Evolutionary conservation across 768 basidiomycete species (phyloP).

Genomic region (Mrakia blollopis): DNA sequence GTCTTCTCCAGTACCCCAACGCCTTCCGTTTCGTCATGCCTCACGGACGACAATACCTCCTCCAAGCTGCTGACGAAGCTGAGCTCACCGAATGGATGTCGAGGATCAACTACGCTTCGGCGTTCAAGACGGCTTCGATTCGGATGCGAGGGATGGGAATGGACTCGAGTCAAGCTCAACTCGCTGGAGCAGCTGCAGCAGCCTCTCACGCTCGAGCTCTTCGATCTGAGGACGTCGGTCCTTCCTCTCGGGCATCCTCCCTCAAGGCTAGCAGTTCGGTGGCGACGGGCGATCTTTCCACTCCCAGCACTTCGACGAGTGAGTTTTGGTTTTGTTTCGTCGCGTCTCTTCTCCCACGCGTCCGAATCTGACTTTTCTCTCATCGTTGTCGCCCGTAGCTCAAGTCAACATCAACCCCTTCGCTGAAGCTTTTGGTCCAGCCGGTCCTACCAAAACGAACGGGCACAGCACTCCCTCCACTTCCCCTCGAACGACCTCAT

Average conservation of each 20-base stretch:
- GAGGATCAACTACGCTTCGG: slow-evolving; percentile 85
- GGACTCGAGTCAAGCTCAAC: slow-evolving; percentile 63
- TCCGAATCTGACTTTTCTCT: not conserved
- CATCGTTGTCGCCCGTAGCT: not conserved
- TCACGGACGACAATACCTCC: slow-evolving; percentile 72
- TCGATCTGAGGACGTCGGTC: slow-evolving; percentile 17
- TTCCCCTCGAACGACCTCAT: not conserved
- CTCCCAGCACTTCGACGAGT: slow-evolving; percentile 1
- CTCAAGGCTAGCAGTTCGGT: slow-evolving; percentile 4
- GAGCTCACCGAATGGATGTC: slow-evolving; percentile 89
- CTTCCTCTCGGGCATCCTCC: not conserved
- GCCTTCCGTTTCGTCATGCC: slow-evolving; percentile 72
- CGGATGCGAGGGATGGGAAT: slow-evolving; percentile 71
- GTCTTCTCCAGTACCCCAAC: slow-evolving; percentile 53
- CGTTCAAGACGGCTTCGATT: slow-evolving; percentile 80
- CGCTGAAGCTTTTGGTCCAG: not conserved
- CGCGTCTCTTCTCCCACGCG: not conserved
- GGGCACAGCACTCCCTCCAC: not conserved
- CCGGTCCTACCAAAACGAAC: not conserved
- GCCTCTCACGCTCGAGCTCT: slow-evolving; percentile 64
- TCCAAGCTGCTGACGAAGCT: slow-evolving; percentile 63
- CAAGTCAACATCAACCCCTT: not conserved
- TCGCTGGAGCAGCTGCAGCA: slow-evolving; percentile 80
- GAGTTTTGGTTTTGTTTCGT: not conserved
- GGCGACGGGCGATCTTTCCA: not conserved